A percentile compares a stretch with the other conserved stretches of the same genome.
Conservation (phyloP, 257 asterid species). For the Przewalskia tangutica region DNA sequence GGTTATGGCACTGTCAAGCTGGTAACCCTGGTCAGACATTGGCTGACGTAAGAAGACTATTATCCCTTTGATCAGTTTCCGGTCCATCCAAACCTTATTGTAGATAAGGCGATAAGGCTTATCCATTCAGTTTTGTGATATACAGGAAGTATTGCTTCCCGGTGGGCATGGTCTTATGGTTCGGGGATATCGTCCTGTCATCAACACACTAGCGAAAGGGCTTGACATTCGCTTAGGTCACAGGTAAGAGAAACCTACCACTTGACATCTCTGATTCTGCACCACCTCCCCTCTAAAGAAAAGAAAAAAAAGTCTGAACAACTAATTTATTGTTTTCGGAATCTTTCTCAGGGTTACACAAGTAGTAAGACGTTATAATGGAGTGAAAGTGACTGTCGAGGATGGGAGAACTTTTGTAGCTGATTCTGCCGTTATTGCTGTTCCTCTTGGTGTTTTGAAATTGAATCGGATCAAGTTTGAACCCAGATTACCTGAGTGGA, state of each 20-base stretch:
- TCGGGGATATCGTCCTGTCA: conserved; percentile 87
- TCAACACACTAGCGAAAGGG: conserved; percentile 87
- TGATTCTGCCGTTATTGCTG: conserved; percentile 83
- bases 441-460: conserved; percentile 91
- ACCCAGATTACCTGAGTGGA: conserved; percentile 92
- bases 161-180: conserved; percentile 99
- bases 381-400: conserved; percentile 80
- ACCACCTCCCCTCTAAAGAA: background rate
- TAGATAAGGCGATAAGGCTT: background rate
- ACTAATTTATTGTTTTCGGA: background rate
- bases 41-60: background rate
- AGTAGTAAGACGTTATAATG: conserved; percentile 60
- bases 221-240: conserved; percentile 81
- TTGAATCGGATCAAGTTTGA: conserved; percentile 62
- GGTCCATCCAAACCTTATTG: background rate
- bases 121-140: background rate
- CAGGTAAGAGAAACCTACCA: conserved; percentile 30
- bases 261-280: background rate
- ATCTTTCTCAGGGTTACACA: conserved; percentile 52
- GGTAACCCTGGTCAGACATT: background rate
- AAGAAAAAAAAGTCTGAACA: background rate
- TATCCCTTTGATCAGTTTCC: background rate
- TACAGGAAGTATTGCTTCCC: conserved; percentile 88
- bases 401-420: conserved; percentile 75
- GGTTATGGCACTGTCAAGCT: background rate